Conservation (phyloP, 345 rosid genomes). For the Eucalyptus erythrocorys region DNA sequence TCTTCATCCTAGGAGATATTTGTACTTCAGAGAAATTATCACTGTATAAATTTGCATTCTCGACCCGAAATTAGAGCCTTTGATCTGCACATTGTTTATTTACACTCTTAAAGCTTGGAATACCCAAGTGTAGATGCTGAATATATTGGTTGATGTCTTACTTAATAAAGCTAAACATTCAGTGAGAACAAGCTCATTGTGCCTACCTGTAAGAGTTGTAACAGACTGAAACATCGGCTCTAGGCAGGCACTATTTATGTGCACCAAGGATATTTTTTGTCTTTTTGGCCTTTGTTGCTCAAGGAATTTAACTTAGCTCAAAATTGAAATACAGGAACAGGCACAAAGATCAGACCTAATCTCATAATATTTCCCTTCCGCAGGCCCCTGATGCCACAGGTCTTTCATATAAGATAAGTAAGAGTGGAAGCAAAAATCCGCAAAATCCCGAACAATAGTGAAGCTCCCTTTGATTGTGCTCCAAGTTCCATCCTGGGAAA, state of each 20-base stretch:
- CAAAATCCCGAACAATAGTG: slow-evolving; percentile 62
- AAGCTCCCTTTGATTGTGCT: slow-evolving; percentile 47
- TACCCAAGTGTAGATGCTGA: background rate
- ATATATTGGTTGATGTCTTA: background rate
- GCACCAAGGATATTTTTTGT: background rate
- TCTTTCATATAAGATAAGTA: slow-evolving; percentile 70
- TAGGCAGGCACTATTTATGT: background rate
- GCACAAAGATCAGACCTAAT: slow-evolving; percentile 46
- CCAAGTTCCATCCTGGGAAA: slow-evolving; percentile 77
- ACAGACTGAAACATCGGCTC: background rate
- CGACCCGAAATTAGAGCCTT: background rate
- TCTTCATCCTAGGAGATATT: background rate
- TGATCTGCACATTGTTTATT: background rate
- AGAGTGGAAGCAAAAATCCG: slow-evolving; percentile 69
- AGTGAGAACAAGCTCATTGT: background rate
- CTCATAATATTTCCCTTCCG: slow-evolving; percentile 54
- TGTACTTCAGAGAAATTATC: background rate
- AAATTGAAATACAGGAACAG: background rate
- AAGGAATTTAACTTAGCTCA: background rate
- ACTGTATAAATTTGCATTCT: background rate
- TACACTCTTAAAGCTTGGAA: background rate
- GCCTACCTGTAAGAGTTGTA: background rate
- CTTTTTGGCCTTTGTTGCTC: background rate
- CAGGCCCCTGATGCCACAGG: slow-evolving; percentile 20
- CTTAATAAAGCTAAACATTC: background rate